Percentiles rank a stretch among this genome's conserved stretches.
These are phyloP conservation scores for Chlorella sp. DNA, from an alignment of 139 green algal species.

Conservation along the genomic window DNA sequence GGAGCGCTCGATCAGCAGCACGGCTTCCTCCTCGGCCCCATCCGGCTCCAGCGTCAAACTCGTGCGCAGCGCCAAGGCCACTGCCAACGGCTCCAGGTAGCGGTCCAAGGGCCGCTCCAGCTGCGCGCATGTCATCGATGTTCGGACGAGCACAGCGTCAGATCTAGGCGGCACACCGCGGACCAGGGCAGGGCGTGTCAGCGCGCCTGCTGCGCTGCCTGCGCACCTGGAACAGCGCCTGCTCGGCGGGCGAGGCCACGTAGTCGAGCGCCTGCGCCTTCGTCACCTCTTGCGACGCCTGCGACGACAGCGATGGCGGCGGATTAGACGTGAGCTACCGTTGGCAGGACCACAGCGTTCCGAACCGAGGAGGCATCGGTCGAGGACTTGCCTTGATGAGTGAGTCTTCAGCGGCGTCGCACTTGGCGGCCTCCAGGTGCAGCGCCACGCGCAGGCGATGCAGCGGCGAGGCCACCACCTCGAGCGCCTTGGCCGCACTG, in stretches of 20 bases:
- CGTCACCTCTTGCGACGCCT: conserved; percentile 45
- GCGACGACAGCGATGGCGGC: too few relatives aligned
- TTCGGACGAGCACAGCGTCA: too few relatives aligned
- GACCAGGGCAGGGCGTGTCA: too few relatives aligned
- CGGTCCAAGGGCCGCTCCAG: conserved; percentile 49
- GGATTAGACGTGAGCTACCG: too few relatives aligned
- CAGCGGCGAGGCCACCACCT: conserved; percentile 37
- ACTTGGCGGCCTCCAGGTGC: conserved; percentile 56
- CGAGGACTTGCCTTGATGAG: conserved; percentile 52
- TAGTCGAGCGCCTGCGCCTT: conserved; percentile 53
- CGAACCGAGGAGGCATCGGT: neutral
- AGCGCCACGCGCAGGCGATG: conserved; percentile 38
- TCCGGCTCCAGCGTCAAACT: conserved; percentile 19
- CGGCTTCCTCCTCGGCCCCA: conserved; percentile 35
- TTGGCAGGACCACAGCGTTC: neutral
- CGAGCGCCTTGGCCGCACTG: conserved; percentile 42
- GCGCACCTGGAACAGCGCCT: conserved; percentile 13
- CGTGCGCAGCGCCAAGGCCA: conserved; percentile 22
- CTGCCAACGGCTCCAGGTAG: conserved; percentile 27
- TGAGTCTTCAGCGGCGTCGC: conserved; percentile 43
- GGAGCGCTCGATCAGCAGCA: conserved; percentile 47
- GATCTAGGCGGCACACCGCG: too few relatives aligned
- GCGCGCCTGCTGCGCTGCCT: neutral
- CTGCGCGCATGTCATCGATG: too few relatives aligned
- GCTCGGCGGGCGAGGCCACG: conserved; percentile 22